These are phyloP conservation scores for Ascochyta rabiei DNA, from an alignment of 2,329 filamentous ascomycete genomes.

Conservation along the genomic window DNA sequence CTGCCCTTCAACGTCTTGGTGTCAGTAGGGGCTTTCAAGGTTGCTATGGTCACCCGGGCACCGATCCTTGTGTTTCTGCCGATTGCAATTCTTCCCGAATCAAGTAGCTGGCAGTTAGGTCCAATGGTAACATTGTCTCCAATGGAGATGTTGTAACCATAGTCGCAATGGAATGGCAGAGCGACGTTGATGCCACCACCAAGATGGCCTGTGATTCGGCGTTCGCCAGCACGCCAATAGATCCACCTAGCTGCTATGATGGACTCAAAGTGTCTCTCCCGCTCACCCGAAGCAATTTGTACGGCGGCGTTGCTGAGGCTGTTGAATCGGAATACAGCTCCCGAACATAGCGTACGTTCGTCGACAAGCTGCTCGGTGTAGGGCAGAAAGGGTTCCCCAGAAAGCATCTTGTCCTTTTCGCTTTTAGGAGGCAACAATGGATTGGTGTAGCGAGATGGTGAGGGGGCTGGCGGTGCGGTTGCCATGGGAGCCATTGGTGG, in stretches of 20 bases:
- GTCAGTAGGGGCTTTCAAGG: constrained; percentile 74
- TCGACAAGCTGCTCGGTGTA: constrained; percentile 77
- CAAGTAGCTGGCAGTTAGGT: constrained; percentile 82
- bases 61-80: constrained; percentile 74
- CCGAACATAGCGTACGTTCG: constrained; percentile 83
- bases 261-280: constrained; percentile 71
- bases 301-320: constrained; percentile 77
- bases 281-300: constrained; percentile 69
- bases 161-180: constrained; percentile 89
- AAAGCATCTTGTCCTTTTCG: constrained; percentile 90
- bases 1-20: constrained; percentile 75
- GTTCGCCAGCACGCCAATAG: constrained; percentile 22
- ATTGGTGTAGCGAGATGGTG: constrained; percentile 29
- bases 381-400: constrained; percentile 75
- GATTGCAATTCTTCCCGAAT: constrained; percentile 82
- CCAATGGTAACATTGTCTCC: constrained; percentile 85
- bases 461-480: constrained; percentile 24
- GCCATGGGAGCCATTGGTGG: constrained; percentile 24
- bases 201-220: constrained; percentile 59
- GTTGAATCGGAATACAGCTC: constrained; percentile 85
- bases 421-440: constrained; percentile 54
- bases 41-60: constrained; percentile 85
- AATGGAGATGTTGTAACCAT: constrained; percentile 92
- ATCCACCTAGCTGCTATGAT: constrained; percentile 68
- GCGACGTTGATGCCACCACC: constrained; percentile 80